A percentile compares a stretch with the other conserved stretches of the same genome.
Evolutionary conservation across 2,329 filamentous ascomycete species (phyloP).

Genomic region (Colletotrichum noveboracense): DNA sequence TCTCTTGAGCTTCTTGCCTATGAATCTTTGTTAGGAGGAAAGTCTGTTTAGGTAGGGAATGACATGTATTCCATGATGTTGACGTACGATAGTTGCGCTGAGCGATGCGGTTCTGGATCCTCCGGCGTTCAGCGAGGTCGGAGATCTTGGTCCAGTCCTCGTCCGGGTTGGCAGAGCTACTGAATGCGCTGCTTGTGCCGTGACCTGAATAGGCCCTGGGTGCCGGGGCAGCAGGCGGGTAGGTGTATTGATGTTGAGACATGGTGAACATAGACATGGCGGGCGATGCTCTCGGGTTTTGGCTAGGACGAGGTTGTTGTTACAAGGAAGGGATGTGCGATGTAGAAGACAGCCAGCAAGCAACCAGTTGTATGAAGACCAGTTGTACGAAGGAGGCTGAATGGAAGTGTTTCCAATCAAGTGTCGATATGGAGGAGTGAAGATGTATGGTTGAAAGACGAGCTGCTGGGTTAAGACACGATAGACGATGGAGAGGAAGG

Average conservation of each 20-base stretch:
- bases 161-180: conserved; percentile 90
- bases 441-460: background rate
- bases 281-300: background rate
- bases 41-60: conserved; percentile 23
- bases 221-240: conserved; percentile 39
- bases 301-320: background rate
- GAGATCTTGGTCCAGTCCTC: conserved; percentile 99
- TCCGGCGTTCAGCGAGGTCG: conserved; percentile 88
- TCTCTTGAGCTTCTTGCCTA: conserved; percentile 93
- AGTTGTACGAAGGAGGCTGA: background rate
- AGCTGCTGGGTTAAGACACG: background rate
- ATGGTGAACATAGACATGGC: conserved; percentile 45
- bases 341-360: background rate
- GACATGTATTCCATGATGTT: background rate
- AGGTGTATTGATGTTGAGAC: conserved; percentile 47
- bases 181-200: conserved; percentile 92
- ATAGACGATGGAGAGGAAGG: background rate
- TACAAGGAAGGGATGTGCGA: background rate
- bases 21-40: background rate
- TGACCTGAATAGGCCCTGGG: conserved; percentile 74
- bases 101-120: conserved; percentile 97
- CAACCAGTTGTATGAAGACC: background rate
- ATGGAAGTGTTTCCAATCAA: background rate
- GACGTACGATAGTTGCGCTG: conserved; percentile 93
- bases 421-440: background rate